Conservation (phyloP, 169 alveolate genomes). For the Plasmodium vivax region DNA sequence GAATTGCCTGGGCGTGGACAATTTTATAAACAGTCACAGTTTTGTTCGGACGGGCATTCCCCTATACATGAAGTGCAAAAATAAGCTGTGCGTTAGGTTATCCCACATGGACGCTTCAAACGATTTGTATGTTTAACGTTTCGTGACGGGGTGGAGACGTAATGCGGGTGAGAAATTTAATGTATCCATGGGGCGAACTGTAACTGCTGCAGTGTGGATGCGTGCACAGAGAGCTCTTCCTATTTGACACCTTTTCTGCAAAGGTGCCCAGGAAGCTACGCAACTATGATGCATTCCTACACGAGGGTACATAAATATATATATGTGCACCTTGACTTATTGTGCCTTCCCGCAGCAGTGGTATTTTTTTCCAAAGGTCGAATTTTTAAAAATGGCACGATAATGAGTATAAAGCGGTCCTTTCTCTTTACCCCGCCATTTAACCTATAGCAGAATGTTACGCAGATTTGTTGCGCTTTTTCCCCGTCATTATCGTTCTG, state of each 20-base stretch:
- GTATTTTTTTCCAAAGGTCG: not conserved
- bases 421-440: not conserved
- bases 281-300: not conserved
- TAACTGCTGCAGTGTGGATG: not conserved
- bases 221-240: not conserved
- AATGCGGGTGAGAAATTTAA: not conserved
- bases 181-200: not conserved
- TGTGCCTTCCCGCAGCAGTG: not conserved
- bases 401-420: not conserved
- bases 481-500: not conserved
- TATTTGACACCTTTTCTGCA: not conserved
- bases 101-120: constrained; percentile 59
- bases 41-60: constrained; percentile 29
- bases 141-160: not conserved
- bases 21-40: constrained; percentile 23
- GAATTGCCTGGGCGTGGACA: constrained; percentile 18
- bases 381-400: not conserved
- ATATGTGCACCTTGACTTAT: not conserved
- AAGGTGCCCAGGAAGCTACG: not conserved
- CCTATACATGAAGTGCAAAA: constrained; percentile 65
- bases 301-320: not conserved
- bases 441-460: not conserved
- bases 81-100: constrained; percentile 64
- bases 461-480: not conserved
- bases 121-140: constrained; percentile 34